These are phyloP conservation scores for Saccharomycopsis babjevae DNA, from an alignment of 805 yeast species.

Conservation along the genomic window DNA sequence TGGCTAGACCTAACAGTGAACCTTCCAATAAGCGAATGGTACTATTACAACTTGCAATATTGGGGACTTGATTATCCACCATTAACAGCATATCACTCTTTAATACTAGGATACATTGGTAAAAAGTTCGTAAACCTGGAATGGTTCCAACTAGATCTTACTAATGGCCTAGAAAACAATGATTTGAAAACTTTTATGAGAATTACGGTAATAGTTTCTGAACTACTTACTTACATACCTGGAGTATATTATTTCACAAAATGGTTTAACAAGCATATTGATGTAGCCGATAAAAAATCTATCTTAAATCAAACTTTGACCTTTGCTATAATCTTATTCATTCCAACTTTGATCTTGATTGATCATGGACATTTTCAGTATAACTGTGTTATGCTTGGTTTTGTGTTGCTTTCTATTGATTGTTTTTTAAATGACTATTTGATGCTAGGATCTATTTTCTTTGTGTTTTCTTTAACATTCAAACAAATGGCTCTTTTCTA, in stretches of 20 bases:
- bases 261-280: constrained; percentile 53
- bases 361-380: constrained; percentile 98
- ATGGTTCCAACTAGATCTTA: constrained; percentile 68
- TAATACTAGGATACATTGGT: constrained; percentile 68
- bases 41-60: constrained; percentile 76
- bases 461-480: constrained; percentile 68
- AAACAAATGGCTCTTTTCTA: constrained; percentile 95
- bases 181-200: constrained; percentile 81
- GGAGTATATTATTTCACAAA: constrained; percentile 64
- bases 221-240: constrained; percentile 64
- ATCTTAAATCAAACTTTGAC: constrained; percentile 70
- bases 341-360: constrained; percentile 71
- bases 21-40: constrained; percentile 72
- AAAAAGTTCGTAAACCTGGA: constrained; percentile 37
- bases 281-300: constrained; percentile 32
- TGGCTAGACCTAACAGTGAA: constrained; percentile 90
- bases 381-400: constrained; percentile 89
- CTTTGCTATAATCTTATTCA: constrained; percentile 70
- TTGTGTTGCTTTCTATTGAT: constrained; percentile 57
- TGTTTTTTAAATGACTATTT: constrained; percentile 55
- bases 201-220: constrained; percentile 65
- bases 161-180: constrained; percentile 65
- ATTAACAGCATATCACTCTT: constrained; percentile 87
- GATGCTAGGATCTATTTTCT: constrained; percentile 62
- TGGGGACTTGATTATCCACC: constrained; percentile 99